These are phyloP conservation scores for Neonothopanus nambi DNA, from an alignment of 1,284 basidiomycete species.

Conservation along the genomic window DNA sequence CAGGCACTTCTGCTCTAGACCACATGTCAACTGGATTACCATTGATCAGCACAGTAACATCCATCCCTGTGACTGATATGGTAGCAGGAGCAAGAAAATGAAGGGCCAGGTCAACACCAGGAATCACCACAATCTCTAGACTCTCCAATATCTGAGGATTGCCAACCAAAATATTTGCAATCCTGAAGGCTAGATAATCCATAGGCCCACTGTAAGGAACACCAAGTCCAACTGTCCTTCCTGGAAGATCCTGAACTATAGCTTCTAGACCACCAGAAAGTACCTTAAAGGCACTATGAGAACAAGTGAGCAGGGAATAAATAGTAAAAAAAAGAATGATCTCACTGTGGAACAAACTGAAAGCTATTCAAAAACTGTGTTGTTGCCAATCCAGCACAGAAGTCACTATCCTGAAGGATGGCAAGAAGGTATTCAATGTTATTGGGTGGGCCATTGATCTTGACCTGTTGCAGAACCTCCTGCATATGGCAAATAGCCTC, in stretches of 20 bases:
- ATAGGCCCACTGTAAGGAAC: constrained; percentile 71
- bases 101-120: constrained; percentile 36
- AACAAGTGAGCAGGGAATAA: constrained; percentile 19
- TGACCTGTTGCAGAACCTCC: constrained; percentile 35
- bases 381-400: constrained; percentile 49
- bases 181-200: constrained; percentile 59
- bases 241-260: constrained; percentile 67
- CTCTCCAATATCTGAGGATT: constrained; percentile 57
- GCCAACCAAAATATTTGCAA: constrained; percentile 63
- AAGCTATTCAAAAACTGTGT: constrained; percentile 59
- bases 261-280: constrained; percentile 51
- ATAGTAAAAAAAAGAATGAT: background rate
- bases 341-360: constrained; percentile 41
- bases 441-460: constrained; percentile 53
- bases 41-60: constrained; percentile 44
- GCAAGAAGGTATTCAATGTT: constrained; percentile 54
- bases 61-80: constrained; percentile 60
- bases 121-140: constrained; percentile 53
- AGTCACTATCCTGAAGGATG: constrained; percentile 43
- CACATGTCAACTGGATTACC: constrained; percentile 45
- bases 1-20: constrained; percentile 47
- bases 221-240: constrained; percentile 56
- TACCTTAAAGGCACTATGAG: constrained; percentile 2
- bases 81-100: constrained; percentile 52
- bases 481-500: constrained; percentile 43